These are phyloP conservation scores for Lyophyllum shimeji DNA, from an alignment of 768 basidiomycete genomes.

Conservation along the genomic window DNA sequence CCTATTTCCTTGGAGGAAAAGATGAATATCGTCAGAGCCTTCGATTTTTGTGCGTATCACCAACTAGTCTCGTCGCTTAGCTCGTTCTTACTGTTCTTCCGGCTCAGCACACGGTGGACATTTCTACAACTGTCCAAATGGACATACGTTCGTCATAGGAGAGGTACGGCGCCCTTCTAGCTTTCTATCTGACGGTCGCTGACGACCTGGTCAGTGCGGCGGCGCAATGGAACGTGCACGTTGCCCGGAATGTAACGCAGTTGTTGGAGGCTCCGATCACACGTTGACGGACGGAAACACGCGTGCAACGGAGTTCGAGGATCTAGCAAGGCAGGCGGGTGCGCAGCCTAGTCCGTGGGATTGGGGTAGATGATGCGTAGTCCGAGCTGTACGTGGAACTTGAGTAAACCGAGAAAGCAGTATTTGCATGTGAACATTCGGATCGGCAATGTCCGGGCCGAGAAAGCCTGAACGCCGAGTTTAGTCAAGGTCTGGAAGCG, in stretches of 20 bases:
- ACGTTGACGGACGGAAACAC: slow-evolving; percentile 41
- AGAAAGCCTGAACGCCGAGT: background rate
- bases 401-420: no score
- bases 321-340: slow-evolving; percentile 28
- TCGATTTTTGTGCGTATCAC: slow-evolving; percentile 44
- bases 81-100: background rate
- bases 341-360: slow-evolving; percentile 3
- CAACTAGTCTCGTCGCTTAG: background rate
- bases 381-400: no score
- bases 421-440: background rate
- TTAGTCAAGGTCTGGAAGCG: background rate
- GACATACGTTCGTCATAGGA: slow-evolving; percentile 59
- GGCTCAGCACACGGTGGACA: slow-evolving; percentile 38
- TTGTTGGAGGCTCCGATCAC: slow-evolving; percentile 51
- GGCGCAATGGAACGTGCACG: slow-evolving; percentile 45
- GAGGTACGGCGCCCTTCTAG: slow-evolving; percentile 36
- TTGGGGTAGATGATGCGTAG: slow-evolving; percentile 4
- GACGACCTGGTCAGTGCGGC: slow-evolving; percentile 48
- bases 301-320: slow-evolving; percentile 46
- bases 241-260: slow-evolving; percentile 60
- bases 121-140: slow-evolving; percentile 55
- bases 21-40: slow-evolving; percentile 45
- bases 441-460: slow-evolving; percentile 10
- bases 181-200: background rate
- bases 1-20: slow-evolving; percentile 55